A percentile compares a stretch with the other conserved stretches of the same genome.
Conservation (phyloP, 1,284 basidiomycete species). For the Macrocybe sp. region DNA sequence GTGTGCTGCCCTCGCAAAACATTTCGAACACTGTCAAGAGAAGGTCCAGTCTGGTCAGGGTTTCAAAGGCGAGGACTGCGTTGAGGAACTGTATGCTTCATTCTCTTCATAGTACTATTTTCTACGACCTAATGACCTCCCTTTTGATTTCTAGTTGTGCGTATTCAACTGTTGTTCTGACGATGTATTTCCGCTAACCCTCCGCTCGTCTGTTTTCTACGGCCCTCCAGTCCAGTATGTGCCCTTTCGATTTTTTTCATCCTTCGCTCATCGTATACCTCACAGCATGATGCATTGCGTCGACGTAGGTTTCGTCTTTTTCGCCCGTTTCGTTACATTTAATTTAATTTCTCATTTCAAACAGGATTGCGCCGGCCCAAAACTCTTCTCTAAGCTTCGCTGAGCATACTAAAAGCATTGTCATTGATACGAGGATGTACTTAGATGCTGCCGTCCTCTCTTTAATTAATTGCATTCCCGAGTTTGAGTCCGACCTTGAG, state of each 20-base stretch:
- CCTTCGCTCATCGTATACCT: slow-evolving; percentile 9
- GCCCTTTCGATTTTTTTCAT: neutral
- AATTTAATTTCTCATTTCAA: slow-evolving; percentile 1
- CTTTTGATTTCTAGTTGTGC: slow-evolving; percentile 37
- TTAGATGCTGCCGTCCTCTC: neutral
- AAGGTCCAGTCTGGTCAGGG: slow-evolving; percentile 80
- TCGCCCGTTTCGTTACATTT: neutral
- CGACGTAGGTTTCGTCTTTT: slow-evolving; percentile 51
- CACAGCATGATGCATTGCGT: slow-evolving; percentile 86
- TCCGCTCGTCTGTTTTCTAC: neutral
- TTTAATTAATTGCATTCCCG: neutral
- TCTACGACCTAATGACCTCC: slow-evolving; percentile 5
- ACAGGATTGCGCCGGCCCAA: slow-evolving; percentile 75
- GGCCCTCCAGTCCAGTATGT: slow-evolving; percentile 59
- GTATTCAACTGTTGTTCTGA: slow-evolving; percentile 22
- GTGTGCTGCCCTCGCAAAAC: slow-evolving; percentile 71
- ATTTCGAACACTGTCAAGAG: slow-evolving; percentile 90
- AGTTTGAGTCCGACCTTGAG: neutral
- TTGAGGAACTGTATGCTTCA: slow-evolving; percentile 72
- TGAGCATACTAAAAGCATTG: slow-evolving; percentile 20
- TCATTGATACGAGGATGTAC: slow-evolving; percentile 3
- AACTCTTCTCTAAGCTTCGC: slow-evolving; percentile 69
- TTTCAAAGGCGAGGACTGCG: slow-evolving; percentile 85
- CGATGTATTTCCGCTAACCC: slow-evolving; percentile 11
- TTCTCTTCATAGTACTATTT: slow-evolving; percentile 6